A percentile compares a stretch with the other conserved stretches of the same genome.
Evolutionary conservation across 371 early-diverging fungal species (phyloP).

Genomic region (Syncephalis fuscata): DNA sequence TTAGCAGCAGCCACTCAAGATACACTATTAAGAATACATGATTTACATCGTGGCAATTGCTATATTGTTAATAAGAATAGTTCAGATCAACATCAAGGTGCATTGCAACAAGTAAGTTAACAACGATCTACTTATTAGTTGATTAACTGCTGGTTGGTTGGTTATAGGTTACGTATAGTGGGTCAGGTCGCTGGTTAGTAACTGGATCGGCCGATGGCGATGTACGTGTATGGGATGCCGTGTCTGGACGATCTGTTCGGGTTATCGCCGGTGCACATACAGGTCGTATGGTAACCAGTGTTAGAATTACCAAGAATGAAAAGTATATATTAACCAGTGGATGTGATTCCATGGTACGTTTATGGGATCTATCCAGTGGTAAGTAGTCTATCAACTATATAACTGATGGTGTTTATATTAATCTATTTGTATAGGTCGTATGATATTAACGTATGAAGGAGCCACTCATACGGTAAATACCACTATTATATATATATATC

Average conservation of each 20-base stretch:
- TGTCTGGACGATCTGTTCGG: conserved; percentile 47
- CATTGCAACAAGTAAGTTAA: conserved; percentile 26
- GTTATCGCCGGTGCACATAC: conserved; percentile 57
- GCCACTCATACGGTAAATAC: conserved; percentile 34
- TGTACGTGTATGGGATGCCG: conserved; percentile 78
- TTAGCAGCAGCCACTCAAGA: conserved; percentile 57
- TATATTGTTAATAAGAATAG: conserved; percentile 34
- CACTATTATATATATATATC: too few species aligned
- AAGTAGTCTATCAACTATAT: conserved; percentile 20
- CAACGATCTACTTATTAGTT: too few species aligned
- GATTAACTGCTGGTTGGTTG: neutral
- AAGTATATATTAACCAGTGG: conserved; percentile 65
- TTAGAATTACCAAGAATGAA: conserved; percentile 53
- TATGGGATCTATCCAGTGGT: conserved; percentile 76
- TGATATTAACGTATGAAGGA: conserved; percentile 39
- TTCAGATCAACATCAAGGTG: conserved; percentile 34
- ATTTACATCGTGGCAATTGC: conserved; percentile 64
- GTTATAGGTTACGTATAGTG: neutral
- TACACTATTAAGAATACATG: conserved; percentile 62
- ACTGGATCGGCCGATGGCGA: conserved; percentile 67
- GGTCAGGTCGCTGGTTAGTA: conserved; percentile 44
- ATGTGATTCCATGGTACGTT: conserved; percentile 44
- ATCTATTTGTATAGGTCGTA: neutral
- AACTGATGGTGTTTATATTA: neutral
- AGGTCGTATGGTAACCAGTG: conserved; percentile 54